phyloP scores from a whole-genome alignment of 2,329 filamentous ascomycete genomes.

The Pezizomycotina sp. region DNA sequence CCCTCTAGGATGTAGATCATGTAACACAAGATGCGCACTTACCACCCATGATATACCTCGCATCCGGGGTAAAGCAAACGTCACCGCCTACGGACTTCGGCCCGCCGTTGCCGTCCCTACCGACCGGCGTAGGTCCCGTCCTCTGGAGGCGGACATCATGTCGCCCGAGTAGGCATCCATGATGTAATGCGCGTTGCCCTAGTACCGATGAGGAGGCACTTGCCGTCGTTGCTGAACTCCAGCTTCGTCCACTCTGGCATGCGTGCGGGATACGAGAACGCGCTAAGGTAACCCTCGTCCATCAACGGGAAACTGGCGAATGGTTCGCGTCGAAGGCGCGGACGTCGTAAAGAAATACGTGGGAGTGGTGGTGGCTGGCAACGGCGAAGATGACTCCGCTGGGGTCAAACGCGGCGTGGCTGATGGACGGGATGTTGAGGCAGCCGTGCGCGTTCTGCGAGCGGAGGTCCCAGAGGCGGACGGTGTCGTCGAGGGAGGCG shows the following conservation, averaged over 20 bases:
- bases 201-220: slow-evolving; percentile 67
- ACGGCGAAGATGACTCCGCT: slow-evolving; percentile 84
- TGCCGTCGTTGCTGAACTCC: slow-evolving; percentile 93
- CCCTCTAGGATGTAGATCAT: slow-evolving; percentile 28
- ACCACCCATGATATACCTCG: slow-evolving; percentile 71
- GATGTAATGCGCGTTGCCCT: slow-evolving; percentile 74
- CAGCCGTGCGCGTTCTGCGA: slow-evolving; percentile 66
- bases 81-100: slow-evolving; percentile 51
- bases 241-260: slow-evolving; percentile 62
- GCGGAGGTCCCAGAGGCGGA: slow-evolving; percentile 75
- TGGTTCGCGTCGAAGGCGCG: slow-evolving; percentile 86
- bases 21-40: too few relatives aligned
- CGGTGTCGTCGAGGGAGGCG: slow-evolving; percentile 75
- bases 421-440: slow-evolving; percentile 63
- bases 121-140: slow-evolving; percentile 33
- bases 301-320: slow-evolving; percentile 72
- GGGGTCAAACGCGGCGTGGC: slow-evolving; percentile 77
- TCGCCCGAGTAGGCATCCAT: slow-evolving; percentile 82
- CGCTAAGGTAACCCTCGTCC: slow-evolving; percentile 31
- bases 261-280: slow-evolving; percentile 28
- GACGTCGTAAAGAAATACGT: slow-evolving; percentile 76
- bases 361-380: slow-evolving; percentile 62
- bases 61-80: slow-evolving; percentile 77
- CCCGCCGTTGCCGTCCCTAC: slow-evolving; percentile 23
- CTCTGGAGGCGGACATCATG: slow-evolving; percentile 41